These are phyloP conservation scores for Rhizopogon salebrosus DNA, from an alignment of 768 basidiomycete genomes.

Conservation along the genomic window DNA sequence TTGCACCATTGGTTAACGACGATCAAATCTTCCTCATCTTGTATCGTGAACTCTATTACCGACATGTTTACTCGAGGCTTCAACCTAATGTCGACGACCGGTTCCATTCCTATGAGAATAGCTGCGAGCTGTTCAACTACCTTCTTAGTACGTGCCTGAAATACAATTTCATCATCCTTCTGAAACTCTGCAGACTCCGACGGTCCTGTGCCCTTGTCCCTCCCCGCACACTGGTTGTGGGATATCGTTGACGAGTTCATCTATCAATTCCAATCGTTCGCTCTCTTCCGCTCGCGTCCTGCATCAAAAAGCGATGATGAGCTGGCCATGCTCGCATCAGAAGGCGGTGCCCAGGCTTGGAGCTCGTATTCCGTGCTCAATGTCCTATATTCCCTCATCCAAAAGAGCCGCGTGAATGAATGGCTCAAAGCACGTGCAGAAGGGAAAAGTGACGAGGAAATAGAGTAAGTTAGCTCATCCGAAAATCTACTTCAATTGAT, in stretches of 20 bases:
- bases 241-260: constrained; percentile 97
- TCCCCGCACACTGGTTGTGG: constrained; percentile 98
- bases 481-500: neutral
- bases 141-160: constrained; percentile 66
- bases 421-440: constrained; percentile 79
- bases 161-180: neutral
- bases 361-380: constrained; percentile 97
- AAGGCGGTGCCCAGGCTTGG: constrained; percentile 81
- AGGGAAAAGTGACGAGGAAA: constrained; percentile 78
- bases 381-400: constrained; percentile 96
- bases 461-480: constrained; percentile 51
- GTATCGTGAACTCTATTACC: constrained; percentile 93
- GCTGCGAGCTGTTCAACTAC: constrained; percentile 97
- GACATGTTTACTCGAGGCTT: constrained; percentile 93
- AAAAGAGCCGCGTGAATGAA: constrained; percentile 95
- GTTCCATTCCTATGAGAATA: constrained; percentile 96
- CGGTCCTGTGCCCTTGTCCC: constrained; percentile 85
- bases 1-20: constrained; percentile 91
- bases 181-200: constrained; percentile 65
- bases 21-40: constrained; percentile 95
- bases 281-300: constrained; percentile 82
- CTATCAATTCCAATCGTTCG: constrained; percentile 97
- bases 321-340: constrained; percentile 73
- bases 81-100: constrained; percentile 96
- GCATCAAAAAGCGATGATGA: constrained; percentile 90